Percentiles rank a stretch among this genome's conserved stretches.
phyloP scores from a whole-genome alignment of 1,139 yeast genomes.

The Geotrichum carabidarum region DNA sequence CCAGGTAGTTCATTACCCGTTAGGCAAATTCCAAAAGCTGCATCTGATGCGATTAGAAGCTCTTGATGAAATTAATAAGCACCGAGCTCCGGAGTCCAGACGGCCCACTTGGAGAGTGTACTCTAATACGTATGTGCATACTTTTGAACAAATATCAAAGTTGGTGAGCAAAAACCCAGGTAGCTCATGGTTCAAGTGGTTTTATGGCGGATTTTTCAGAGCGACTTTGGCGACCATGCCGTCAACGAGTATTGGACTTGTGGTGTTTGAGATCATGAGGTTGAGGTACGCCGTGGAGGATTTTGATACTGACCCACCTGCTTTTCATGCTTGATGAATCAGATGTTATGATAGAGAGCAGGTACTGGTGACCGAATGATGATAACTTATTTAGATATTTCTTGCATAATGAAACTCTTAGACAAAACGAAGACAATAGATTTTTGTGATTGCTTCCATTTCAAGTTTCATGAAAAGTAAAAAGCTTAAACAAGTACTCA shows the following conservation, averaged over 20 bases:
- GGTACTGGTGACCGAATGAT: neutral
- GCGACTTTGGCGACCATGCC: conserved; percentile 77
- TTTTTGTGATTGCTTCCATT: neutral
- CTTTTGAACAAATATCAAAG: conserved; percentile 20
- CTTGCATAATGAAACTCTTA: neutral
- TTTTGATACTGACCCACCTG: neutral
- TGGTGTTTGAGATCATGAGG: conserved; percentile 81
- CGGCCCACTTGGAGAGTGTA: conserved; percentile 4
- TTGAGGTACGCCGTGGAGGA: conserved; percentile 33
- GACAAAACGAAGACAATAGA: neutral
- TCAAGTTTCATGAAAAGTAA: too few species aligned
- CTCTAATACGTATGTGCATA: conserved; percentile 23
- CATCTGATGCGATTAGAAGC: conserved; percentile 78
- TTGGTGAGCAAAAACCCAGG: conserved; percentile 28
- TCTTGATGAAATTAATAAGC: conserved; percentile 48
- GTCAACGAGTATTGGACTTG: conserved; percentile 77
- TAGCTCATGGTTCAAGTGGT: conserved; percentile 57
- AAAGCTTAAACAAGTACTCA: too few species aligned
- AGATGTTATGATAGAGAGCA: neutral
- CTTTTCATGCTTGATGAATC: neutral
- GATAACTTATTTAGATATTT: neutral
- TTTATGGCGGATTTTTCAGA: conserved; percentile 70
- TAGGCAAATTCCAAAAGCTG: conserved; percentile 70
- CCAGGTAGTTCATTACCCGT: conserved; percentile 76
- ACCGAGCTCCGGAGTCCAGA: conserved; percentile 4